phyloP scores from a whole-genome alignment of 2,329 filamentous ascomycete species.

The Sporothrix globosa region DNA sequence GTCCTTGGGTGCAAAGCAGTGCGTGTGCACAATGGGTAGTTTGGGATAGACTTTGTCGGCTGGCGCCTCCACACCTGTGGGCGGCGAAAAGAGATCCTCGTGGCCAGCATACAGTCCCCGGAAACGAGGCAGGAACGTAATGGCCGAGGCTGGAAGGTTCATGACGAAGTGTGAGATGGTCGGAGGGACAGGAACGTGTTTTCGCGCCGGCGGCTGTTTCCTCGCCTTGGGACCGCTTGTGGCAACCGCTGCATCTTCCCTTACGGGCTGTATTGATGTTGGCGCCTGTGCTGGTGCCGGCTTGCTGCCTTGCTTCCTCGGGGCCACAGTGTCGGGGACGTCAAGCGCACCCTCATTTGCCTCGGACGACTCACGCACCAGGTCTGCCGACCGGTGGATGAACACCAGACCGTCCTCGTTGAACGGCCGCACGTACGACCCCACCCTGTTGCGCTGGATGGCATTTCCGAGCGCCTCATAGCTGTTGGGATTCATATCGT shows the following conservation, averaged over 20 bases:
- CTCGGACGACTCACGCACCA: conserved; percentile 56
- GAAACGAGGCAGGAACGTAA: conserved; percentile 77
- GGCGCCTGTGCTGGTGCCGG: conserved; percentile 19
- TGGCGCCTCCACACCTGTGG: conserved; percentile 39
- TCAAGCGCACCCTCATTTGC: conserved; percentile 50
- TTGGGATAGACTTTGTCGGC: conserved; percentile 50
- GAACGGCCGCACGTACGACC: conserved; percentile 73
- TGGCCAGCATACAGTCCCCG: conserved; percentile 77
- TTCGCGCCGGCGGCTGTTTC: neutral
- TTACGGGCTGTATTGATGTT: neutral
- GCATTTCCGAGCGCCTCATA: conserved; percentile 72
- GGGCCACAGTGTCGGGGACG: conserved; percentile 21
- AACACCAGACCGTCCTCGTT: conserved; percentile 82
- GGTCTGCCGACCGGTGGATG: conserved; percentile 70
- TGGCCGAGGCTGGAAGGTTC: conserved; percentile 91
- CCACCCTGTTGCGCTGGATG: conserved; percentile 77
- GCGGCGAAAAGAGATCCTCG: conserved; percentile 65
- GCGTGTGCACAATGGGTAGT: conserved; percentile 86
- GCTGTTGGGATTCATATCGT: conserved; percentile 93
- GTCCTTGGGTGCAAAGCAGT: conserved; percentile 87
- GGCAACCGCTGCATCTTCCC: neutral
- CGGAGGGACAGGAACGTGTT: conserved; percentile 61
- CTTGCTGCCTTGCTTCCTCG: conserved; percentile 33
- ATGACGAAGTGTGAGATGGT: conserved; percentile 94
- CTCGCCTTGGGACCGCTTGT: neutral